These are phyloP conservation scores for Linnemannia zychae DNA, from an alignment of 192 early-diverging fungal species.

Conservation along the genomic window DNA sequence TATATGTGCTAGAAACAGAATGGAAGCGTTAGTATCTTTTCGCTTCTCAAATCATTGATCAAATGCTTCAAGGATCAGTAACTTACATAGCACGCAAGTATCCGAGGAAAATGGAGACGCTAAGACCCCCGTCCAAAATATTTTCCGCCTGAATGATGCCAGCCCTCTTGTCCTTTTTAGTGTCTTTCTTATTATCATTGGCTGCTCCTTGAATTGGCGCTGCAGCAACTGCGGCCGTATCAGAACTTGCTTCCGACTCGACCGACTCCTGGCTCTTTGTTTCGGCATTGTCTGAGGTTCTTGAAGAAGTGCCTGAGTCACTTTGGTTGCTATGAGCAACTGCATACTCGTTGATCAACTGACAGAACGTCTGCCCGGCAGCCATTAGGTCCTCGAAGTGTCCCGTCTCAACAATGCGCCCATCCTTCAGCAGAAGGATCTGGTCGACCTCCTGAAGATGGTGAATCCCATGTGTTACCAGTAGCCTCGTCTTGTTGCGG, in stretches of 20 bases:
- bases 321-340: constrained; percentile 31
- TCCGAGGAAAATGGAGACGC: constrained; percentile 26
- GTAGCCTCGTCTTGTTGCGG: constrained; percentile 69
- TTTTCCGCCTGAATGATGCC: constrained; percentile 16
- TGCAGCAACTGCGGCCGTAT: not conserved
- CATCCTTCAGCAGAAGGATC: constrained; percentile 60
- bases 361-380: constrained; percentile 47
- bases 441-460: constrained; percentile 60
- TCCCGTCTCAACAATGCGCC: constrained; percentile 65
- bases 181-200: constrained; percentile 24
- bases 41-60: constrained; percentile 60
- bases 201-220: not conserved
- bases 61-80: not conserved
- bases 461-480: constrained; percentile 67
- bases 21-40: constrained; percentile 59
- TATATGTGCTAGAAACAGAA: constrained; percentile 7
- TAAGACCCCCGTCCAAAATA: not conserved
- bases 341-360: constrained; percentile 51
- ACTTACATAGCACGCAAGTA: constrained; percentile 42
- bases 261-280: constrained; percentile 14
- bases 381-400: constrained; percentile 64
- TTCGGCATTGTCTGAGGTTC: constrained; percentile 22
- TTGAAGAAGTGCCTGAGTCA: not conserved
- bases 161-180: constrained; percentile 31
- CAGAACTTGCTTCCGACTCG: not conserved